Percentiles rank a stretch among this genome's conserved stretches.
These are phyloP conservation scores for Colletotrichum sp. DNA, from an alignment of 2,329 filamentous ascomycete species.

Conservation along the genomic window DNA sequence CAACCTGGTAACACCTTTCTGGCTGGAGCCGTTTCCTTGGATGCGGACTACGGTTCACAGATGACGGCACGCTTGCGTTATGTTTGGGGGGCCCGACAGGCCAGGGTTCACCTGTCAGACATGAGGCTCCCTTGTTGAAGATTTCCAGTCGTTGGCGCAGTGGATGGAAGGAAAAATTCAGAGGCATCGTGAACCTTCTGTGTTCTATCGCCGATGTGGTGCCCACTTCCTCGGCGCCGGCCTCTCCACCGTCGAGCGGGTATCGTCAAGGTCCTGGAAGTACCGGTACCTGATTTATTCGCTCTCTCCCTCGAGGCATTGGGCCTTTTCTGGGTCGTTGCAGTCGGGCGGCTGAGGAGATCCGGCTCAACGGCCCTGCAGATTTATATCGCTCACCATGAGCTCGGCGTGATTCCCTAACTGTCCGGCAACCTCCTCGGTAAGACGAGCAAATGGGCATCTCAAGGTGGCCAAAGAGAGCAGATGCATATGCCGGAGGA, in stretches of 20 bases:
- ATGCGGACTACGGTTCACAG: not conserved
- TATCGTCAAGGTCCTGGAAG: not conserved
- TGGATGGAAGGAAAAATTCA: not conserved
- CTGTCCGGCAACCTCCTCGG: not conserved
- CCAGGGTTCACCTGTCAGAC: not conserved
- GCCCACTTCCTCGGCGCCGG: slow-evolving; percentile 10
- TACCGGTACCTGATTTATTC: not conserved
- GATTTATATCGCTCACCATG: slow-evolving; percentile 13
- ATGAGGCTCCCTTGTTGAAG: not conserved
- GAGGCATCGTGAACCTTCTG: slow-evolving; percentile 22
- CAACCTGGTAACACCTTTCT: not conserved
- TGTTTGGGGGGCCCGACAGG: not conserved
- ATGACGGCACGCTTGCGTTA: slow-evolving; percentile 13
- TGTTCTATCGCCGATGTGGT: not conserved
- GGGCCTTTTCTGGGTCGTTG: not conserved
- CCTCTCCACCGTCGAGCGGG: slow-evolving; percentile 9
- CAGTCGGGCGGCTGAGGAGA: not conserved
- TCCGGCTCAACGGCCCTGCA: slow-evolving; percentile 14
- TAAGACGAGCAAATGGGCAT: not conserved
- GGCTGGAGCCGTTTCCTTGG: not conserved
- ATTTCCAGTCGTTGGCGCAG: not conserved
- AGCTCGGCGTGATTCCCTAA: not conserved
- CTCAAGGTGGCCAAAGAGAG: not conserved
- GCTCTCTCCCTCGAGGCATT: not conserved
- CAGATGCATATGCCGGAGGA: not conserved